These are phyloP conservation scores for Eucalyptus brandiana DNA, from an alignment of 345 rosid species.

Conservation along the genomic window DNA sequence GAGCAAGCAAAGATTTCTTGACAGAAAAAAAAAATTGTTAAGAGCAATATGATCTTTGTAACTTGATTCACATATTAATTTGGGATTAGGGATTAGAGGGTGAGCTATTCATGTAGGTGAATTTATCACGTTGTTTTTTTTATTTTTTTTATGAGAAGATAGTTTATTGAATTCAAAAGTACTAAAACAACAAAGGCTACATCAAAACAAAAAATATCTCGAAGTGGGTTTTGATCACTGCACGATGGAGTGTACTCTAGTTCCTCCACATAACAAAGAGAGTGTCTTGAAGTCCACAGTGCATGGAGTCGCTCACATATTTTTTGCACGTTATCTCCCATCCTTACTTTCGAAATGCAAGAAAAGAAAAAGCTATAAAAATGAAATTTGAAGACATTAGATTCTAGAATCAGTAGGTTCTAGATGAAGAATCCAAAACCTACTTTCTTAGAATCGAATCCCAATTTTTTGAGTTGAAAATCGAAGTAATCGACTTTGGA, in stretches of 20 bases:
- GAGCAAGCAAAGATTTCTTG: not conserved
- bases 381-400: not conserved
- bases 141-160: too few species aligned
- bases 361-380: not conserved
- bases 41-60: not conserved
- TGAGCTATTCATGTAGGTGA: too few species aligned
- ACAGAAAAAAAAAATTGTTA: fast-evolving
- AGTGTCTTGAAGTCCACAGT: not conserved
- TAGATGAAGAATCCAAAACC: not conserved
- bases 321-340: not conserved
- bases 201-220: too few species aligned
- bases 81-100: not conserved
- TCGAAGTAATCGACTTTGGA: not conserved
- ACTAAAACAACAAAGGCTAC: too few species aligned
- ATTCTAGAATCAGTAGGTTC: not conserved
- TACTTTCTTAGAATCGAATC: not conserved
- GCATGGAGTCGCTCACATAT: not conserved
- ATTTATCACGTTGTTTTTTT: not conserved
- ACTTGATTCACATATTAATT: not conserved
- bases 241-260: not conserved
- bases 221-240: not conserved
- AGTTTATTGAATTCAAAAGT: too few species aligned
- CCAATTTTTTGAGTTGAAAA: too few species aligned
- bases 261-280: not conserved
- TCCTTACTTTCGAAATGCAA: not conserved